Evolutionary conservation across 2,329 filamentous ascomycete species (phyloP).

Genomic region (Venturia carpophila): DNA sequence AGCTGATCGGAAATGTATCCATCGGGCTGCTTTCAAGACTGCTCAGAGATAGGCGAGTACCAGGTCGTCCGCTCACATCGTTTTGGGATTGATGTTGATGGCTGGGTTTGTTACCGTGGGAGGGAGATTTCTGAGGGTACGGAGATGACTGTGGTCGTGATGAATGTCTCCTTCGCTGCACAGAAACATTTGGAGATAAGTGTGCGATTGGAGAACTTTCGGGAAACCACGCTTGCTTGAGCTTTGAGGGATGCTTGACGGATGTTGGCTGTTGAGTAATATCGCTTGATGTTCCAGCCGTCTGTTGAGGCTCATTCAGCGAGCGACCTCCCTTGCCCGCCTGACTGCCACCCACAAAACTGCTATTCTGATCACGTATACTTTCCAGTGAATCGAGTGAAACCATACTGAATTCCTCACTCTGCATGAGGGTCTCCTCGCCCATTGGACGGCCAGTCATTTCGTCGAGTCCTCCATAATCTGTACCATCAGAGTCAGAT

Average conservation of each 20-base stretch:
- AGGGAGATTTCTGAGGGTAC: background rate
- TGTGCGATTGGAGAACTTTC: background rate
- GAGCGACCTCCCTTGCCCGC: background rate
- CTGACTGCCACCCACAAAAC: slow-evolving; percentile 3
- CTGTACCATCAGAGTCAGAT: slow-evolving; percentile 22
- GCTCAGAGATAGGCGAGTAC: background rate
- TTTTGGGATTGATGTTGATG: background rate
- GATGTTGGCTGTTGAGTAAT: background rate
- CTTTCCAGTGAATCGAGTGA: slow-evolving; percentile 40
- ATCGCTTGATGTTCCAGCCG: background rate
- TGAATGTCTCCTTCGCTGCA: background rate
- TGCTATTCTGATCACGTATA: slow-evolving; percentile 22
- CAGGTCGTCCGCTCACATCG: background rate
- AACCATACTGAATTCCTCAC: slow-evolving; percentile 46
- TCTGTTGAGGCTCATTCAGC: background rate
- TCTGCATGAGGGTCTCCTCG: slow-evolving; percentile 40
- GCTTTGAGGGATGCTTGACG: background rate
- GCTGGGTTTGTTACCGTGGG: background rate
- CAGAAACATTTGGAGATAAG: background rate
- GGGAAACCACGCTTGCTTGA: slow-evolving; percentile 6
- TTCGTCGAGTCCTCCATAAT: slow-evolving; percentile 24
- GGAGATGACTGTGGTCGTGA: background rate
- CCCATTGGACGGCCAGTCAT: slow-evolving; percentile 30
- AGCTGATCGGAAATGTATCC: background rate
- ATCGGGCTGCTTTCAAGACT: background rate